Evolutionary conservation across 2,329 filamentous ascomycete species (phyloP).

Genomic region (Drechslerella stenobrocha): DNA sequence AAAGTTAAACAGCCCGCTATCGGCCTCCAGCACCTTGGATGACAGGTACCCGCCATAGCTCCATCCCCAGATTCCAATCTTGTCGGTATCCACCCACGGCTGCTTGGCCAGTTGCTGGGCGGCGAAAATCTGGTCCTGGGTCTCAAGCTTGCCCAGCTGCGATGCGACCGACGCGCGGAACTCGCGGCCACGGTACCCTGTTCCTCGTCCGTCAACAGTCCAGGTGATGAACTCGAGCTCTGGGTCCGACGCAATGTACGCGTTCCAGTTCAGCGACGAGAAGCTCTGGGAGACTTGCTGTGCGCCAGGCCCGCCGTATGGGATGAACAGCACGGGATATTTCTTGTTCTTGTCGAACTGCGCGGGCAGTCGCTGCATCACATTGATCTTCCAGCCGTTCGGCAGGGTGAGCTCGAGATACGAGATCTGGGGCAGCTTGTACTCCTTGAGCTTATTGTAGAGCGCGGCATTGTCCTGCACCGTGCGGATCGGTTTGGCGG

Average conservation of each 20-base stretch:
- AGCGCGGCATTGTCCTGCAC: constrained; percentile 66
- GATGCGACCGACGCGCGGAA: constrained; percentile 65
- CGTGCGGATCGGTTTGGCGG: constrained; percentile 62
- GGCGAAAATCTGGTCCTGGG: constrained; percentile 69
- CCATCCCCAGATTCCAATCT: constrained; percentile 71
- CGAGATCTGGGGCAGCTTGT: constrained; percentile 67
- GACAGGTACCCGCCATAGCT: constrained; percentile 70
- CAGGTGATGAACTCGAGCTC: constrained; percentile 70
- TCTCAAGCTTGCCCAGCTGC: constrained; percentile 67
- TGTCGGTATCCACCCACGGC: constrained; percentile 63
- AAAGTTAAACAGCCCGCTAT: constrained; percentile 66
- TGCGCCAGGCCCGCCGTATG: constrained; percentile 69
- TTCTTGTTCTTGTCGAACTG: constrained; percentile 67
- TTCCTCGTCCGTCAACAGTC: constrained; percentile 70
- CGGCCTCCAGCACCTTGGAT: constrained; percentile 67
- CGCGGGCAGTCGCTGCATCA: constrained; percentile 67
- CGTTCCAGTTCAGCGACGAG: constrained; percentile 63
- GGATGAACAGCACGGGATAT: constrained; percentile 69
- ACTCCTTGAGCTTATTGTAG: constrained; percentile 62
- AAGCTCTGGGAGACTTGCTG: constrained; percentile 66
- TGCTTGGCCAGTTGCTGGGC: constrained; percentile 62
- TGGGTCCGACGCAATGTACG: constrained; percentile 69
- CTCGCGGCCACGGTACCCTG: constrained; percentile 66
- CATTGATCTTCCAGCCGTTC: constrained; percentile 65
- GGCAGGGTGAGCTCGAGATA: constrained; percentile 68